These are phyloP conservation scores for cucumber (Cucumis sativus) DNA, from an alignment of 306 rosid species.

Conservation along the genomic window Cucumber_9930_V3 NC_026657.2:4440001-4440500, in stretches of 20 bases:
- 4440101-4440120: conserved; percentile 77
- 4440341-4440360: background rate
- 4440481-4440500: conserved; percentile 97
- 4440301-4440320: background rate
- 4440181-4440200: background rate
- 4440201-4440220: background rate
- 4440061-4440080: conserved; percentile 75
- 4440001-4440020: conserved; percentile 25
- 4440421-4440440: conserved; percentile 7
- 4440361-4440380: background rate
- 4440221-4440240: background rate
- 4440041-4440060: conserved; percentile 81
- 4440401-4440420: background rate
- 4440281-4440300: background rate
- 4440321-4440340: background rate
- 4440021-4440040: conserved; percentile 19
- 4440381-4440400: background rate
- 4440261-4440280: background rate
- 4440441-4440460: conserved; percentile 13
- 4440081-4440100: conserved; percentile 85
- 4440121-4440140: conserved; percentile 94
- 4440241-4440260: background rate
- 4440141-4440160: conserved; percentile 92
- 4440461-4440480: conserved; percentile 22
- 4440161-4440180: background rate